These are phyloP conservation scores for Ophiostoma sp. DNA, from an alignment of 2,329 filamentous ascomycete species.

Conservation along the genomic window DNA sequence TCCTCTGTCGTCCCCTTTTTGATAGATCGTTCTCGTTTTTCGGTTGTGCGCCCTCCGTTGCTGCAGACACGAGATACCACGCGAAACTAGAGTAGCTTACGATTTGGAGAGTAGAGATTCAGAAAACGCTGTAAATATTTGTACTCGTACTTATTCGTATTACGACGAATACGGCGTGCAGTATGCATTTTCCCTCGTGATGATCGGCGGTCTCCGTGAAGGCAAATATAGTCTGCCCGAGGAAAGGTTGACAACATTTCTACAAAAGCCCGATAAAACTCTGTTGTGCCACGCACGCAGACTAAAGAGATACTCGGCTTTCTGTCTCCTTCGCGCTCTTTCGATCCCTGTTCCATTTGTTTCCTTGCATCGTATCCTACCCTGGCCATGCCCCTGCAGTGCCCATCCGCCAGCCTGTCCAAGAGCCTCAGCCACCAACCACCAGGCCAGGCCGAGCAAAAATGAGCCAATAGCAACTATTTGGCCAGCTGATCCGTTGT, in stretches of 20 bases:
- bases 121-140: background rate
- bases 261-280: background rate
- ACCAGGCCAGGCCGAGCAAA: background rate
- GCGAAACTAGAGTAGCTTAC: too few species aligned
- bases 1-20: background rate
- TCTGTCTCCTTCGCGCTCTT: background rate
- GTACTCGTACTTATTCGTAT: background rate
- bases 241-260: background rate
- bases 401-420: background rate
- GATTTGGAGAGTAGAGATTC: too few species aligned
- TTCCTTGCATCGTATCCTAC: background rate
- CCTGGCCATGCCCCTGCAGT: background rate
- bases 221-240: background rate
- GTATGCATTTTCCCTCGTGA: background rate
- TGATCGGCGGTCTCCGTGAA: constrained; percentile 4
- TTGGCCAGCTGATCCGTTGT: too few species aligned
- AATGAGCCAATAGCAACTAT: too few species aligned
- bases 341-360: background rate
- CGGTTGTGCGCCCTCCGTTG: too few species aligned
- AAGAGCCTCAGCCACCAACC: constrained; percentile 3
- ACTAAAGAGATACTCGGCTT: background rate
- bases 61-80: background rate
- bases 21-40: background rate
- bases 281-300: background rate
- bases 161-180: background rate